Evolutionary conservation across 768 basidiomycete species (phyloP).

Genomic region (Phlegmacium glaucopus): DNA sequence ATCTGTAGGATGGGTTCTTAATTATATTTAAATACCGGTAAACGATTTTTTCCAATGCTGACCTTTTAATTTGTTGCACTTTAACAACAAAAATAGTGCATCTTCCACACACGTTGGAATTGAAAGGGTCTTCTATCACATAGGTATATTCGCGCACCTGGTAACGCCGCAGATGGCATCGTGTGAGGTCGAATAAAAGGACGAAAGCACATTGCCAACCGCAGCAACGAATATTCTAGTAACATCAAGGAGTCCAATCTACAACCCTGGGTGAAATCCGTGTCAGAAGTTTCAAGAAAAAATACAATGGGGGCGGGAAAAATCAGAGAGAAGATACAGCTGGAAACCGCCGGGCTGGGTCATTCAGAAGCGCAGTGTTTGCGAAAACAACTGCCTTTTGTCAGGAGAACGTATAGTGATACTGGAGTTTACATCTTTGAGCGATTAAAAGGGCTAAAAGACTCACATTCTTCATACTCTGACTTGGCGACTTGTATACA

Average conservation of each 20-base stretch:
- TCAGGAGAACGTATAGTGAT: conserved; percentile 7
- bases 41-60: too few relatives aligned
- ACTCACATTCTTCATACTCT: neutral
- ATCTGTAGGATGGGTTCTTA: too few relatives aligned
- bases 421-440: conserved; percentile 9
- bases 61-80: too few relatives aligned
- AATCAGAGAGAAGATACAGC: conserved; percentile 20
- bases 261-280: neutral
- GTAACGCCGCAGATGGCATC: too few relatives aligned
- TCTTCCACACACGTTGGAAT: too few relatives aligned
- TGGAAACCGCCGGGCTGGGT: conserved; percentile 10
- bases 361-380: conserved; percentile 12
- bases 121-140: too few relatives aligned
- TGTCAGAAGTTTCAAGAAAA: neutral
- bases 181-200: too few relatives aligned
- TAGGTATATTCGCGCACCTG: too few relatives aligned
- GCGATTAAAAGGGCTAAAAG: neutral
- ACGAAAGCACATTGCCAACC: too few relatives aligned
- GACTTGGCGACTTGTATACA: neutral
- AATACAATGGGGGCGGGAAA: neutral
- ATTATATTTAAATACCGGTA: too few relatives aligned
- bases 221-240: neutral
- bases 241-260: neutral
- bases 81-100: too few relatives aligned
- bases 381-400: conserved; percentile 7